Evolutionary conservation across 257 asterid genomes (phyloP), one percentile per base, ranked within the genome.

Genomic region (Avicennia marina): DNA sequence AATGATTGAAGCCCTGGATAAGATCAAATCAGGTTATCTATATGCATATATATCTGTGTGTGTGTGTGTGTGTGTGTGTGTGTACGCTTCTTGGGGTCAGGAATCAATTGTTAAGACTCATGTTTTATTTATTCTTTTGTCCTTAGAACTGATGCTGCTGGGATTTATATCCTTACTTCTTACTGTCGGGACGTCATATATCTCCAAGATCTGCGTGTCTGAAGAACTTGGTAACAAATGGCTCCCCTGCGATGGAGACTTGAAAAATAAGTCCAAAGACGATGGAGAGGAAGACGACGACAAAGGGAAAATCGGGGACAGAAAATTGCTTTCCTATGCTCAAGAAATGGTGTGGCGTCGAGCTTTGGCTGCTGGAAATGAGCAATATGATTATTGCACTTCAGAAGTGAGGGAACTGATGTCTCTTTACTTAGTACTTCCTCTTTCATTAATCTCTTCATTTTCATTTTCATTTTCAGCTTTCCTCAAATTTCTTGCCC

Each of bases 131-230:
- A 3, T 63, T 55, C 0, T 7, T n/a, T 20, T 17, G 40, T 2
- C 18, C 16, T 44, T 63, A 85, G 90, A 85, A 65, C 21, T 82
- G 69, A 85, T 85, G 88, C 51, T 85, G 29, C 45, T 85, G 39
- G 95, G 95, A 12, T 80, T 82, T 40, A 77, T 81, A 70, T 85
- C 94, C 1, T 65, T 85, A n/a, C 80, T 85, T 22, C 71, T 85
- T 1, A 79, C 94, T 3, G 74, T 79, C 42, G 80, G 87, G 8
- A 72, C 89, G 10, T 32, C 73, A 0, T 70, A 76, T 7, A 60
- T 79, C 24, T 63, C 84, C 3, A 73, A 69, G 58, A 79, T 85
- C 68, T 81, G 90, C 2, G 78, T 85, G 40, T 60, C 94, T 20
- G 15, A 71, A 13, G 25, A 50, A 11, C 32, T 77, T 19, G 94